These are phyloP conservation scores for Hansenula lynferdii DNA, from an alignment of 1,139 yeast genomes.

Conservation along the genomic window DNA sequence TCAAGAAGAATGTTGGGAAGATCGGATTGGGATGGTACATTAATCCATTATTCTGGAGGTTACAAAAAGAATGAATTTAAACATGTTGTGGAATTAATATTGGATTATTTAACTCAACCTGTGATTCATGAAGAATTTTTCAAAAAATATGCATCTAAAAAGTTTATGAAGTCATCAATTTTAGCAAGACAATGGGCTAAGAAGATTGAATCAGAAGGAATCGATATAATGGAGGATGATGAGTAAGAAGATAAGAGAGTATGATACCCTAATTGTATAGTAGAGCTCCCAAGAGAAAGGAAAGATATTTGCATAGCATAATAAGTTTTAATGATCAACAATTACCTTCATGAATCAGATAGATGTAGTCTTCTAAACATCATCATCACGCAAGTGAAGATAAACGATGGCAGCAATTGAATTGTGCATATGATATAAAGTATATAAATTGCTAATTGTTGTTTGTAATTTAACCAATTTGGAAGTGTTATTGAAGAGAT, in stretches of 20 bases:
- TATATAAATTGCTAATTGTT: background rate
- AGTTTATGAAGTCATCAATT: constrained; percentile 87
- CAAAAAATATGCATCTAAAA: constrained; percentile 88
- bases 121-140: constrained; percentile 90
- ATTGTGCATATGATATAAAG: too few species aligned
- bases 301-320: too few species aligned
- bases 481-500: background rate
- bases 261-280: background rate
- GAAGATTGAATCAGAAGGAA: constrained; percentile 31
- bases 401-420: too few species aligned
- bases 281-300: too few species aligned
- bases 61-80: constrained; percentile 68
- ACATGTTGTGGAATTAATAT: constrained; percentile 66
- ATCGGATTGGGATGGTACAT: constrained; percentile 68
- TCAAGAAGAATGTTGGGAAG: constrained; percentile 70
- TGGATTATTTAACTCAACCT: constrained; percentile 76
- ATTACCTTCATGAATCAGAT: too few species aligned
- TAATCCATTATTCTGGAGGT: constrained; percentile 85
- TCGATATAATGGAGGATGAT: constrained; percentile 26
- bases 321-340: too few species aligned
- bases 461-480: background rate
- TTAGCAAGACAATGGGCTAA: constrained; percentile 92
- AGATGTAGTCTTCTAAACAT: too few species aligned
- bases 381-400: too few species aligned
- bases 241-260: background rate